A percentile compares a stretch with the other conserved stretches of the same genome.
phyloP scores from a whole-genome alignment of 1,284 basidiomycete genomes.

The Irpex rosettiformis region DNA sequence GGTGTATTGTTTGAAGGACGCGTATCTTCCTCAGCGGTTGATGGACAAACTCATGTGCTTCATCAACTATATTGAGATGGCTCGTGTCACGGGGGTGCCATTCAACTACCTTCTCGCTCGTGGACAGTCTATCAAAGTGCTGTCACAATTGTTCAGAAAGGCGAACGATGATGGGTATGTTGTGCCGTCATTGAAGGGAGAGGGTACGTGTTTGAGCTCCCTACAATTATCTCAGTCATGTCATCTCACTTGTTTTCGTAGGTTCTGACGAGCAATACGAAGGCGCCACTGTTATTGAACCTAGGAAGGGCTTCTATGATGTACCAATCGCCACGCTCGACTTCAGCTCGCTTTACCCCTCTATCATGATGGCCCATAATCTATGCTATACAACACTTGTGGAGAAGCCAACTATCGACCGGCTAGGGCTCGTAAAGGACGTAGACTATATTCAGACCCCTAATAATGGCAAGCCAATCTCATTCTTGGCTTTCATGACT shows the following conservation, averaged over 20 bases:
- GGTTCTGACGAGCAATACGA: constrained; percentile 94
- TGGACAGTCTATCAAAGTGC: constrained; percentile 94
- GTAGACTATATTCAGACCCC: constrained; percentile 90
- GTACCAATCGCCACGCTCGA: constrained; percentile 93
- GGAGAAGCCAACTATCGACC: constrained; percentile 74
- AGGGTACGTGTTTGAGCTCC: constrained; percentile 48
- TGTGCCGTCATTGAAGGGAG: constrained; percentile 78
- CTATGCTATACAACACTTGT: constrained; percentile 93
- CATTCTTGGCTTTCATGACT: too few species aligned
- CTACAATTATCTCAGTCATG: neutral
- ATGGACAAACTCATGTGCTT: constrained; percentile 98
- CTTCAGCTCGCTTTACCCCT: constrained; percentile 96
- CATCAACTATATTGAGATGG: constrained; percentile 95
- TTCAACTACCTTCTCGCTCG: constrained; percentile 91
- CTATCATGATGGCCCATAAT: constrained; percentile 99
- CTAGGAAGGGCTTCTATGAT: constrained; percentile 91
- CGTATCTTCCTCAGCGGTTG: constrained; percentile 90
- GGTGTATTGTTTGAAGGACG: constrained; percentile 98
- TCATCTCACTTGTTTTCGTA: constrained; percentile 28
- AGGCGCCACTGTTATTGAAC: constrained; percentile 96
- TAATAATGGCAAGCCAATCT: constrained; percentile 77
- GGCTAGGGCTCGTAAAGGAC: constrained; percentile 74
- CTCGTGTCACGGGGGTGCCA: constrained; percentile 95
- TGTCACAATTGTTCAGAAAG: constrained; percentile 89
- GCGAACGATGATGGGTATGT: constrained; percentile 88